Base-by-base conservation (phyloP, 768 basidiomycete genomes). In the Amanita rubescens region DNA sequence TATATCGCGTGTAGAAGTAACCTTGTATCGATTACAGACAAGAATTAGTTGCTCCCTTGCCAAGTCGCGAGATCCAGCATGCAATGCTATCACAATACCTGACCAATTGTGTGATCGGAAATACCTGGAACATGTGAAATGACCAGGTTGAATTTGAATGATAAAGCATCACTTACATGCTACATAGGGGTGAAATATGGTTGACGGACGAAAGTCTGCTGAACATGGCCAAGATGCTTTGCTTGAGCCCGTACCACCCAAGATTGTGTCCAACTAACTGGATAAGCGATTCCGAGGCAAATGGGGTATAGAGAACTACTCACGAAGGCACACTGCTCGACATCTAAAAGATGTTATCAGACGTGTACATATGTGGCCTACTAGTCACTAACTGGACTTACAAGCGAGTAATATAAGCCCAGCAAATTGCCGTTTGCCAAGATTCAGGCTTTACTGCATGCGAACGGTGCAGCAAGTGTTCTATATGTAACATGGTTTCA, bases 291-390 rank as follows among this genome's bases (percentile, higher is more conserved):
- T 24, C 22, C 11, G 44, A 35, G 25, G 41, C 19, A 11, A 14
- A n/a, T 11, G 2, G 2, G n/a, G n/a, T n/a, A n/a, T 15, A 19
- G 42, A 14, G 14, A 19, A 54, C 42, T 5, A 71, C 77, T 43
- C 61, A 82, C 82, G 56, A 30, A 82, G 60, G 52, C 73, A 75
- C 5, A 82, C 57, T 8, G 71, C 67, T 55, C 71, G 67, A 58
- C 77, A 81, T 19, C 81, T 82, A 38, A 34, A 17, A 30, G 50
- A 42, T 32, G 59, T 53, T 9, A 5, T 20, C 47, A 12, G 9
- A 11, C 24, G 6, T 25, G 20, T 37, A 5, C 15, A 7, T 43
- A 19, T 27, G 10, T 11, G 38, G 1, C 47, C 19, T 19, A 30
- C n/a, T 27, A n/a, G n/a, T n/a, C n/a, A n/a, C n/a, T n/a, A n/a